Conservation (phyloP, 2,329 filamentous ascomycete species). For the Akanthomyces lecanii region DNA sequence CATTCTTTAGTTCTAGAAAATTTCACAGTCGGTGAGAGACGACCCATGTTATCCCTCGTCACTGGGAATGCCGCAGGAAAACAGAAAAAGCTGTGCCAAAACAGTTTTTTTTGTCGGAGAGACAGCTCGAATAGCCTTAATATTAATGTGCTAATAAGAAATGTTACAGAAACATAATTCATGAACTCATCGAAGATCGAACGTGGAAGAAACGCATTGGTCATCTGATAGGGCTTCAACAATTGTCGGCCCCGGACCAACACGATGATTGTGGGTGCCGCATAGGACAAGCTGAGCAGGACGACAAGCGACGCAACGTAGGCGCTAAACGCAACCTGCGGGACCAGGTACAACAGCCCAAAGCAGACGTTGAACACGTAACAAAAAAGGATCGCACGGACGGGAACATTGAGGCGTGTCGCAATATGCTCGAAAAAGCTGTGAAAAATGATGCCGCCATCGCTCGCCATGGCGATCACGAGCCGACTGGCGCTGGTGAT, state of each 20-base stretch:
- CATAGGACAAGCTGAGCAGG: slow-evolving; percentile 44
- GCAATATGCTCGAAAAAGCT: slow-evolving; percentile 34
- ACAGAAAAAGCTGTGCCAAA: slow-evolving; percentile 29
- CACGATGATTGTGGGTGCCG: slow-evolving; percentile 37
- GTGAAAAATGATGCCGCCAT: slow-evolving; percentile 35
- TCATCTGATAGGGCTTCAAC: slow-evolving; percentile 23
- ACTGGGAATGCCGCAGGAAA: slow-evolving; percentile 29
- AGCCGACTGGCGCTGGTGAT: slow-evolving; percentile 41
- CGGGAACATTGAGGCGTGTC: slow-evolving; percentile 38
- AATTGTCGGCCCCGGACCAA: slow-evolving; percentile 35
- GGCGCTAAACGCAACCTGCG: slow-evolving; percentile 43
- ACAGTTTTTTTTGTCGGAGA: background rate
- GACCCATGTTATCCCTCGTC: slow-evolving; percentile 29
- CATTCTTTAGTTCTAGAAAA: background rate
- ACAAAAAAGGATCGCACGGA: slow-evolving; percentile 37
- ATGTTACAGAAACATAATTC: slow-evolving; percentile 32
- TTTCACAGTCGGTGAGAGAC: background rate
- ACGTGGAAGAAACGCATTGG: slow-evolving; percentile 29
- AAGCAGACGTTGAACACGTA: slow-evolving; percentile 42
- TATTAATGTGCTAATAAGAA: slow-evolving; percentile 37
- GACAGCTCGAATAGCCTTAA: slow-evolving; percentile 20
- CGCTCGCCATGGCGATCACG: slow-evolving; percentile 44
- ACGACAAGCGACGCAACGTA: slow-evolving; percentile 43
- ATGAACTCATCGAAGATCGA: slow-evolving; percentile 25
- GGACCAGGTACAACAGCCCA: slow-evolving; percentile 43